Evolutionary conservation across 257 asterid genomes (phyloP), one percentile per base, ranked within the genome.

Genomic region (Capsicum pubescens): DNA sequence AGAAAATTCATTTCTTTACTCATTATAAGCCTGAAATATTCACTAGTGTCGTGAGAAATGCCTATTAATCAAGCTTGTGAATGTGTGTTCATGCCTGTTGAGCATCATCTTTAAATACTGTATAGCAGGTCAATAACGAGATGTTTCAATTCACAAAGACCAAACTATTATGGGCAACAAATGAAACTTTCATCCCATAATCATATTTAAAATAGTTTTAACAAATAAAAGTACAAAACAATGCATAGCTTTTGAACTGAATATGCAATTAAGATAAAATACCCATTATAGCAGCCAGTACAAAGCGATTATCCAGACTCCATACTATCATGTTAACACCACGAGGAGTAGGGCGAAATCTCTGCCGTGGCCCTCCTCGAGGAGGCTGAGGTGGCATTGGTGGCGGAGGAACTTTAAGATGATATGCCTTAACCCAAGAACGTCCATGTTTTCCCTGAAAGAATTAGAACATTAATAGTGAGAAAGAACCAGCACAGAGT

Each of bases 281-380:
- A 95, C 98, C 98, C 98, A 95, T 95, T 84, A 95, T 95, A 83
- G 98, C 98, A 91, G 98, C 98, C 85, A 95, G 98, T 87, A 95
- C 98, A 91, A 93, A 95, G 70, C 98, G 97, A 83, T 95, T 95
- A 84, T 95, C 98, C 85, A 93, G 93, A 90, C 98, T 95, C 98
- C 98, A 95, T 36, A 92, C 88, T 48, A 95, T 95, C 98, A 95
- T 93, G 87, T 95, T 95, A 84, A 95, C 98, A 84, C 98, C 98
- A 63, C 98, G 98, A 83, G 98, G 98, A 89, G 98, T 95, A 55
- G 98, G 98, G 88, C 93, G 98, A 83, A 92, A 84, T 90, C 98
- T 88, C 86, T 92, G 98, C 54, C 98, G 98, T 35, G 98, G 98
- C 74, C 98, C 98, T 83, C 98, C 98, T 82, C 97, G 92, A 74